Base-by-base conservation (phyloP, 306 rosid species). In the Sechiopsis laciniata region DNA sequence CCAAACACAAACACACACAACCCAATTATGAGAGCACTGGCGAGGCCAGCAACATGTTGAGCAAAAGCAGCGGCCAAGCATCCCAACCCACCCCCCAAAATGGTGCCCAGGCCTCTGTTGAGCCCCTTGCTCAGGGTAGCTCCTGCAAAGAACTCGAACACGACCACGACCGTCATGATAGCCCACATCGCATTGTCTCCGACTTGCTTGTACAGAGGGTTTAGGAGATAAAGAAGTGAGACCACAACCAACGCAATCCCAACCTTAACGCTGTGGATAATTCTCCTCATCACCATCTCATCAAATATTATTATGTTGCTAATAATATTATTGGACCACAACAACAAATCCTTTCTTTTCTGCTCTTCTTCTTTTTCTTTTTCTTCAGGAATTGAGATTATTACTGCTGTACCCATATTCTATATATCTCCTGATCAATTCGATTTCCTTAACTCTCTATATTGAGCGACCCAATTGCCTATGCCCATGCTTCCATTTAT, bases 171-270 rank as follows among this genome's bases (percentile, higher is more conserved):
- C 2, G 98, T 94, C 94, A 94, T 94, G 5, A 90, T 85, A 59
- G 98, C 96, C 98, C 98, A 94, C 97, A 90, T 89, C 71, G 97
- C 98, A 78, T 90, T 90, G 6, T 90, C 89, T 56, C 97, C 95
- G 55, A 90, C 88, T 77, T 82, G 86, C 0, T 82, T 50, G 77
- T 83, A 94, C 15, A 94, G 85, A 84, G 97, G 88, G 60, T 90
- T 82, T 45, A 90, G 61, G 26, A 90, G 88, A 78, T 85, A 90
- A 8, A 94, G 82, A 59, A 90, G 88, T 12, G 98, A 93, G 35
- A 93, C 91, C 77, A 90, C 64, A 62, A 86, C 94, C 16, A 93
- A 71, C 2, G 98, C 89, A 54, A 84, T 53, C 74, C 94, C 98
- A 4, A 90, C 94, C 79, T 90, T 93, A 80, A 83, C 21, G 54